phyloP scores from a whole-genome alignment of 768 basidiomycete species.

The Psilocybe tampanensis region DNA sequence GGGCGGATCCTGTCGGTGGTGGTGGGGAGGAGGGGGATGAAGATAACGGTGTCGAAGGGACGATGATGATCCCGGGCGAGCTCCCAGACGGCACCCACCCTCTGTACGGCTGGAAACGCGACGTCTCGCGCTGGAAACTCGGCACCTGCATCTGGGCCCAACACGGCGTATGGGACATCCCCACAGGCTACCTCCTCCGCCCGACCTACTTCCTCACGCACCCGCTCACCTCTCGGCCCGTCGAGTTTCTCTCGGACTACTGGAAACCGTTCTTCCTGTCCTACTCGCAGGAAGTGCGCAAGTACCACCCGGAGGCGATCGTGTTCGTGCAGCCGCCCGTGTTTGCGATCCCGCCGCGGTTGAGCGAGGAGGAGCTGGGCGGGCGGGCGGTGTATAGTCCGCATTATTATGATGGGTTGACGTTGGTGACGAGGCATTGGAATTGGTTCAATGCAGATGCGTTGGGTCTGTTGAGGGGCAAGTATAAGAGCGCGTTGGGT shows the following conservation, averaged over 20 bases:
- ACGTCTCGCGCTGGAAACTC: constrained; percentile 60
- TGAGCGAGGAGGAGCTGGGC: constrained; percentile 55
- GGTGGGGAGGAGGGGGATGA: background rate
- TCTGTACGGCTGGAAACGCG: constrained; percentile 86
- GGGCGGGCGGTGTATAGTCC: constrained; percentile 75
- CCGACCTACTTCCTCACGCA: constrained; percentile 74
- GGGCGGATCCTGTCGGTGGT: constrained; percentile 50
- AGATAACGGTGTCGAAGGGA: no score
- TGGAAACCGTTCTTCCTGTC: constrained; percentile 73
- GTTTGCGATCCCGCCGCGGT: constrained; percentile 74
- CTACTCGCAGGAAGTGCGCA: constrained; percentile 61
- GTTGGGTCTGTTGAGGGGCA: constrained; percentile 85
- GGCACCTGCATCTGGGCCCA: constrained; percentile 87
- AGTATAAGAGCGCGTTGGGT: constrained; percentile 49
- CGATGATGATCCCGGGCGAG: constrained; percentile 41
- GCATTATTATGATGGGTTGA: constrained; percentile 96
- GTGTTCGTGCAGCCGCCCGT: constrained; percentile 93
- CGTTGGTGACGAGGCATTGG: constrained; percentile 91
- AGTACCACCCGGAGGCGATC: constrained; percentile 78
- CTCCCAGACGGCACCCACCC: constrained; percentile 56
- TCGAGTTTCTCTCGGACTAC: constrained; percentile 77
- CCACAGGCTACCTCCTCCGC: constrained; percentile 63
- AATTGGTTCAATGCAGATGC: constrained; percentile 97
- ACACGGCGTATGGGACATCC: constrained; percentile 88
- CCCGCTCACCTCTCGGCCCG: constrained; percentile 43